phyloP scores from a whole-genome alignment of 768 basidiomycete species.

The Fomitopsis serialis region DNA sequence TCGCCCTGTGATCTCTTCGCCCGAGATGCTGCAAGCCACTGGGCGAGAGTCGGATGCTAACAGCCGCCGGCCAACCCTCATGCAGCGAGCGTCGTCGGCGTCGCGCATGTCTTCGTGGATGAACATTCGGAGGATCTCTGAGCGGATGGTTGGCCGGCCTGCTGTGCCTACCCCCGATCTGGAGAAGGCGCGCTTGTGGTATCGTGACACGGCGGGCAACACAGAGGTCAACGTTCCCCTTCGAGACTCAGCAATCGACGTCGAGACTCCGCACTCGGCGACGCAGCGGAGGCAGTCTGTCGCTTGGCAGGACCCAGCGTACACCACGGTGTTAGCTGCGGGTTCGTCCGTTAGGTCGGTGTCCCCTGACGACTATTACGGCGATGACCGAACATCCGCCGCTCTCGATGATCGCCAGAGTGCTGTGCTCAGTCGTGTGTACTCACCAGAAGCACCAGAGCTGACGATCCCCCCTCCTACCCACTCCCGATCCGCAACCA shows the following conservation, averaged over 20 bases:
- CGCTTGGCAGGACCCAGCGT: slow-evolving; percentile 15
- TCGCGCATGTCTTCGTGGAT: slow-evolving; percentile 34
- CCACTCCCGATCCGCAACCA: not conserved
- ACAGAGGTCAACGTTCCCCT: not conserved
- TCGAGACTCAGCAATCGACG: not conserved
- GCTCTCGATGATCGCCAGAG: not conserved
- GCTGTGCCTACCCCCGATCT: slow-evolving; percentile 10
- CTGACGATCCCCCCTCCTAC: not conserved
- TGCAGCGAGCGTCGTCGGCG: not conserved
- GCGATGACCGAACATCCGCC: not conserved
- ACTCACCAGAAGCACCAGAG: not conserved
- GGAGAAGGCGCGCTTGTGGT: slow-evolving; percentile 29
- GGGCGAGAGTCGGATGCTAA: not conserved
- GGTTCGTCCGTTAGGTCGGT: not conserved
- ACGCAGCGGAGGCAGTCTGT: slow-evolving; percentile 9
- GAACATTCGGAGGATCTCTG: slow-evolving; percentile 22
- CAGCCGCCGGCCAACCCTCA: not conserved
- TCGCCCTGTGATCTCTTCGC: slow-evolving; percentile 9
- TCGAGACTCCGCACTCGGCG: not conserved
- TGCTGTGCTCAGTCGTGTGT: not conserved
- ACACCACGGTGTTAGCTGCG: slow-evolving; percentile 5
- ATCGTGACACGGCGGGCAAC: slow-evolving; percentile 24
- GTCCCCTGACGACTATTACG: not conserved
- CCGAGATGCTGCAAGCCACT: slow-evolving; percentile 3
- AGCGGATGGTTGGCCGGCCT: slow-evolving; percentile 8